phyloP scores from a whole-genome alignment of 2,329 filamentous ascomycete genomes.

The Aspergillus felis region DNA sequence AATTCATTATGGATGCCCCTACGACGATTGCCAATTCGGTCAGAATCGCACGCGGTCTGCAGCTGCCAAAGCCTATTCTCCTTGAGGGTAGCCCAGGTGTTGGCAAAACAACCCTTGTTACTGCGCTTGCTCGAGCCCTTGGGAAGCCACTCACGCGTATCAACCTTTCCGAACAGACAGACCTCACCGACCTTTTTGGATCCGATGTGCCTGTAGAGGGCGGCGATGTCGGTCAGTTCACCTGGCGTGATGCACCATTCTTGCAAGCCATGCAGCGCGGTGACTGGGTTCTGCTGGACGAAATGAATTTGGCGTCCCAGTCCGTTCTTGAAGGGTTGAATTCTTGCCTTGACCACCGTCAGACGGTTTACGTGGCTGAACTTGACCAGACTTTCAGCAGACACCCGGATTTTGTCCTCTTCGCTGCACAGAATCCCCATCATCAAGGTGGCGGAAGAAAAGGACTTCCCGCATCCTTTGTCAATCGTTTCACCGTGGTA shows the following conservation, averaged over 20 bases:
- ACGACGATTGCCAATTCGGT: constrained; percentile 89
- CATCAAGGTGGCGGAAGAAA: constrained; percentile 95
- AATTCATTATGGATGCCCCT: constrained; percentile 79
- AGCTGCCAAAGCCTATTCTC: constrained; percentile 84
- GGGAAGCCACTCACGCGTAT: constrained; percentile 85
- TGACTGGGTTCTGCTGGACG: constrained; percentile 93
- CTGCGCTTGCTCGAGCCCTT: constrained; percentile 74
- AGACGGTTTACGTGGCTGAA: constrained; percentile 92
- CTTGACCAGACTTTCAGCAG: constrained; percentile 89
- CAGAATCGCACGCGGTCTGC: constrained; percentile 82
- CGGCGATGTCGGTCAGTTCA: constrained; percentile 84
- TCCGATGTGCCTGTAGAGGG: constrained; percentile 94
- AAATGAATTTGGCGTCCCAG: constrained; percentile 98
- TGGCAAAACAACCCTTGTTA: constrained; percentile 91
- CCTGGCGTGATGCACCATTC: constrained; percentile 94
- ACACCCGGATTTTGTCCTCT: constrained; percentile 86
- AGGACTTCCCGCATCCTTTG: constrained; percentile 89
- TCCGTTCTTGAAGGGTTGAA: constrained; percentile 95
- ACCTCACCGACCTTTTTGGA: constrained; percentile 94
- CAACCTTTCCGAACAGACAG: constrained; percentile 96
- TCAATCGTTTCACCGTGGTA: constrained; percentile 96
- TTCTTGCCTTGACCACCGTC: constrained; percentile 92
- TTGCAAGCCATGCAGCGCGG: constrained; percentile 94
- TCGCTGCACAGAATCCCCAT: constrained; percentile 96
- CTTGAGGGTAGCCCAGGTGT: constrained; percentile 97